Evolutionary conservation across 2,329 filamentous ascomycete genomes (phyloP), one percentile per base, ranked within the genome.

Genomic region (Ambrosiella xylebori): DNA sequence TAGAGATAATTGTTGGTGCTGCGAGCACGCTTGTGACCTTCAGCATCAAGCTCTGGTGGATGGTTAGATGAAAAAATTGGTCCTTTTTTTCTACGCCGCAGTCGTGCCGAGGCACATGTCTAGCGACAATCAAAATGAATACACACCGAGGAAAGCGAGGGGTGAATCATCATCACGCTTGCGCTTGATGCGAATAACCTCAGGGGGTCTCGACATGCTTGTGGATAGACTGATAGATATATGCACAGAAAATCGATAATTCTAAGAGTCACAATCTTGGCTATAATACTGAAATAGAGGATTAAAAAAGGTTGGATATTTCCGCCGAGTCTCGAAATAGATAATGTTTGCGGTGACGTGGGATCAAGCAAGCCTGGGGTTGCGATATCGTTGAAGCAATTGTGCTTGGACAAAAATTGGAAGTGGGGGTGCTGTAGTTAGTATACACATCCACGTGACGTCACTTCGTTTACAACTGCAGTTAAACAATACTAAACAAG

Each of bases 171-270:
- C 76, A 55, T 73, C 74, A 45, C 76, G 75, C 69, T 81, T 81
- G 64, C 79, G 77, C 72, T 81, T 81, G 63, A 82, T 75, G 59
- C 76, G 75, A 67, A 82, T 81, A 54, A 78, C 69, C 61, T 79
- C 74, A 35, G 78, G 78, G 27, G 78, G 79, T 3, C 79, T 69
- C 54, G 78, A 78, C 78, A 81, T 81, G 27, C 5, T 27, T 27
- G 27, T 3, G 3, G 27, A 5, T 27, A 27, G 27, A 27, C 27
- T 27, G 27, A 27, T 27, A 27, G 19, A 27, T 27, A 3, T 27
- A 27, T 27, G 27, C 27, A 3, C 27, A 27, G 27, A 27, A 27
- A 27, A 27, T 27, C 4, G 27, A 5, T 27, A 27, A 27, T 27
- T 27, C 27, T 27, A 27, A 27, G 27, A 27, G 27, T 27, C 27